A percentile compares a stretch with the other conserved stretches of the same genome.
These are phyloP conservation scores for Rhododendron henanense DNA, from an alignment of 148 eudicot species.

Conservation along the genomic window DNA sequence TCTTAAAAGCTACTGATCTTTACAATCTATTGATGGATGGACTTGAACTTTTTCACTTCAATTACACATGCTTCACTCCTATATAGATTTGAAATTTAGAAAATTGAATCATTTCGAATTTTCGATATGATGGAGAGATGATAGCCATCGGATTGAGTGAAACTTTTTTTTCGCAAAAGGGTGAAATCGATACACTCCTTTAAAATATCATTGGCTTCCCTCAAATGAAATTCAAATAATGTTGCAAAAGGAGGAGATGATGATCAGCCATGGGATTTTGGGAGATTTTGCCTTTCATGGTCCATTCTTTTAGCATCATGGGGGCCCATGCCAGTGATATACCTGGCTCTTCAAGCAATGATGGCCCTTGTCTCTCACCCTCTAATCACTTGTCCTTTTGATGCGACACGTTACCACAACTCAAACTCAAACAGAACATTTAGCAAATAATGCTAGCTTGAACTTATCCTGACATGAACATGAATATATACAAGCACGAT, in stretches of 20 bases:
- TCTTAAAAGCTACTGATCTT: conserved; percentile 8
- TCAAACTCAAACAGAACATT: too few species aligned
- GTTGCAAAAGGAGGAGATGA: background rate
- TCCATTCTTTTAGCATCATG: conserved; percentile 4
- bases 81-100: conserved; percentile 16
- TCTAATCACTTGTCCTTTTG: background rate
- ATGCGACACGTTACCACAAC: background rate
- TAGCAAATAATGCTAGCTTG: too few species aligned
- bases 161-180: background rate
- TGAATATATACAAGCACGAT: too few species aligned
- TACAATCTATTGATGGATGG: conserved; percentile 5
- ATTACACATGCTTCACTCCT: conserved; percentile 5
- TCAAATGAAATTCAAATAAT: conserved; percentile 12
- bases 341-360: conserved; percentile 4
- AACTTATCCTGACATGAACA: too few species aligned
- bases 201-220: background rate
- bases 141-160: background rate
- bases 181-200: background rate
- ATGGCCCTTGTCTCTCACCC: background rate
- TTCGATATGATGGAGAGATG: background rate
- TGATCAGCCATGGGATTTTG: conserved; percentile 17
- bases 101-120: background rate
- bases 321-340: conserved; percentile 12
- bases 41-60: conserved; percentile 20
- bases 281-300: background rate